Base-by-base conservation (phyloP, 2,329 filamentous ascomycete genomes). In the Thelonectria olida region DNA sequence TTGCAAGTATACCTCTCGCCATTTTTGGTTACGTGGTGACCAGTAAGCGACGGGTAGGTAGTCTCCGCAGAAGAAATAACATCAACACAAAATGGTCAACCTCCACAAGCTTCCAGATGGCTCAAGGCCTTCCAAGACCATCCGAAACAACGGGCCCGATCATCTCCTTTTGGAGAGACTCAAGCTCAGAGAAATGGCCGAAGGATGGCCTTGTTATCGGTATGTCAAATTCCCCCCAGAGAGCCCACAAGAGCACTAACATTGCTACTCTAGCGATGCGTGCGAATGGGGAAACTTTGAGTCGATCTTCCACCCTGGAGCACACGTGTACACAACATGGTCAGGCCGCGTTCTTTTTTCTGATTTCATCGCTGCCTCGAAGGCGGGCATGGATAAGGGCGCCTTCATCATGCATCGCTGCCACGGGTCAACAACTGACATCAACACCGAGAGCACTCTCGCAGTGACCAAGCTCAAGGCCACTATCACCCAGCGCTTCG, bases 271-370 rank as follows among this genome's bases (percentile, higher is more conserved):
- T n/a, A 79, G 80, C 10, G 81, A 84, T 64, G 75, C 80, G 7
- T 83, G 81, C 62, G 82, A 85, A 70, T 85, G 82, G 82, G 79
- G 83, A 48, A 84, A 84, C 67, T 76, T 84, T 20, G 70, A 71
- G 12, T 83, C 81, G 3, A 83, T 84, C 45, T 84, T 84, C 70
- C 80, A 83, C 62, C 76, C 78, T 0, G 74, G 75, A 34, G 82
- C 82, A 3, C 75, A 78, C 63, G 78, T 84, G 31, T 84, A 83
- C 69, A 84, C 82, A 0, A 82, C 82, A 10, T 85, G 81, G 82
- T 80, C 81, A 0, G 82, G 81, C 3, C 75, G 78, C 7, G 79
- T 79, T 0, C 66, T 73, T 13, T 76, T 77, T 59, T 63, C 72
- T 2, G 75, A 80, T 52, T 81, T 81, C 69, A 80, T 81, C 45